These are phyloP conservation scores for Starmerella stellata DNA, from an alignment of 805 yeast genomes.

Conservation along the genomic window DNA sequence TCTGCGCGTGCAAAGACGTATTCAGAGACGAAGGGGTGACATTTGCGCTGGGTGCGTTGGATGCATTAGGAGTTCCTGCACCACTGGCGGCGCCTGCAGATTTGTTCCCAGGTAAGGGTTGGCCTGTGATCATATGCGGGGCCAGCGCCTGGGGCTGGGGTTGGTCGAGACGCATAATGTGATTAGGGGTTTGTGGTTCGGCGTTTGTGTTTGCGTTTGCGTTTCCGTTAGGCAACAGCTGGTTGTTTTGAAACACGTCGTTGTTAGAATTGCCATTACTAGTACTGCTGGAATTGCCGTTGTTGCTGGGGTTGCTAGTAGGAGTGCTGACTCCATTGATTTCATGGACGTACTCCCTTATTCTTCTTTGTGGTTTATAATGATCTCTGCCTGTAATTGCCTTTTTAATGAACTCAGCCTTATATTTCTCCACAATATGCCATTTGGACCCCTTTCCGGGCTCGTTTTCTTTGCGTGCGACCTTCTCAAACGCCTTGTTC, in stretches of 20 bases:
- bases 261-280: too few species aligned
- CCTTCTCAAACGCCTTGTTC: constrained; percentile 94
- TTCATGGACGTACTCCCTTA: neutral
- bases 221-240: too few species aligned
- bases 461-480: constrained; percentile 84
- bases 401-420: constrained; percentile 66
- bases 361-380: neutral
- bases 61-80: neutral
- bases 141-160: neutral
- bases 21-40: neutral
- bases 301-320: neutral
- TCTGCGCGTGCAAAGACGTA: neutral
- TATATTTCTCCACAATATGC: constrained; percentile 78
- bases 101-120: too few species aligned
- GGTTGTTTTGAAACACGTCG: too few species aligned
- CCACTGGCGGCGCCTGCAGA: too few species aligned
- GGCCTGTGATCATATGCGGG: too few species aligned
- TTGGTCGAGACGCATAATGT: neutral
- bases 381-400: constrained; percentile 29
- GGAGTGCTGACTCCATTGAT: neutral
- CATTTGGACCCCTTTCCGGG: constrained; percentile 99
- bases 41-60: neutral
- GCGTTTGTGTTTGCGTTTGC: too few species aligned
- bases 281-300: neutral
- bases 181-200: neutral